Conservation (phyloP, 768 basidiomycete species). For the Podaxis sp. region DNA sequence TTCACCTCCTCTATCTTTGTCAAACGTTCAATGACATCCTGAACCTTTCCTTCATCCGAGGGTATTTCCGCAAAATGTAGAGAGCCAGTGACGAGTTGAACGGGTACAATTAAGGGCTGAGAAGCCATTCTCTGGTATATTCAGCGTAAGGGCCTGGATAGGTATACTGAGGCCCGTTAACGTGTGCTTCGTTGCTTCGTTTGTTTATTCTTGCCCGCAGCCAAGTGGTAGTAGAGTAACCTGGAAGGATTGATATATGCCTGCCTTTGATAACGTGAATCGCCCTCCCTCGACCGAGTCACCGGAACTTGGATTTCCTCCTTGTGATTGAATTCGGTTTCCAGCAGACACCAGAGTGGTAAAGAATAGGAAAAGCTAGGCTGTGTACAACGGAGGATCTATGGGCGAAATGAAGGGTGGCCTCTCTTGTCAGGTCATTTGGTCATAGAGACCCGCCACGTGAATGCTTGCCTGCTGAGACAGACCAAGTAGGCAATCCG, state of each 20-base stretch:
- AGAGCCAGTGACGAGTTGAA: constrained; percentile 55
- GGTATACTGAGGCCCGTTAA: background rate
- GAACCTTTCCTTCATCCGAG: constrained; percentile 46
- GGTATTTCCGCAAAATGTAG: constrained; percentile 63
- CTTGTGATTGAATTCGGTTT: background rate
- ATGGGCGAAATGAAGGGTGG: background rate
- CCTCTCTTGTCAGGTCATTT: background rate
- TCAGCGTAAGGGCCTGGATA: background rate
- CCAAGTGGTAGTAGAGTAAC: background rate
- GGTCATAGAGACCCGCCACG: constrained; percentile 2
- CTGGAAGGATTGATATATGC: background rate
- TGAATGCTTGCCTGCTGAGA: constrained; percentile 9
- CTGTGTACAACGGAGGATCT: background rate
- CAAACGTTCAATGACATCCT: constrained; percentile 60
- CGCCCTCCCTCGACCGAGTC: background rate
- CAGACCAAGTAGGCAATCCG: constrained; percentile 14
- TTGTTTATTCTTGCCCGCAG: background rate
- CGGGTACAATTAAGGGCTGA: constrained; percentile 49
- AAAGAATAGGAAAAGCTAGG: background rate
- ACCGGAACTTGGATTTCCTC: background rate
- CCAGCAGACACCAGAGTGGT: background rate
- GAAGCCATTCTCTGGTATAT: constrained; percentile 18
- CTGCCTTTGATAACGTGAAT: background rate
- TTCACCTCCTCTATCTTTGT: constrained; percentile 47
- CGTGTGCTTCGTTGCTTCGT: background rate